Conservation (phyloP, 1,284 basidiomycete genomes). For the Moesziomyces parantarcticus region DNA sequence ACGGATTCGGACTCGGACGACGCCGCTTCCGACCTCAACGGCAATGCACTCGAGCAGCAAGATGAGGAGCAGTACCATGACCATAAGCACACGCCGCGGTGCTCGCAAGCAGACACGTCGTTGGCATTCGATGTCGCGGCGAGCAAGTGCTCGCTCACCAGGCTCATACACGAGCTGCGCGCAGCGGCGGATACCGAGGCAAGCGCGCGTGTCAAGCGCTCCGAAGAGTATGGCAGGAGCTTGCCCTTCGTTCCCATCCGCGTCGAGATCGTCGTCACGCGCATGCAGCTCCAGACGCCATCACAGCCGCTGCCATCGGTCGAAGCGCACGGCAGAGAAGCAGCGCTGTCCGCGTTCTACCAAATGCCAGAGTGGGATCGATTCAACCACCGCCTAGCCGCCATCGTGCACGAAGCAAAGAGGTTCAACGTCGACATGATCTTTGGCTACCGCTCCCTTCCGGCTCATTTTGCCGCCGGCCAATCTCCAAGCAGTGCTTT, state of each 20-base stretch:
- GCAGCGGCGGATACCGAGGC: slow-evolving; percentile 34
- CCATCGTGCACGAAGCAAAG: slow-evolving; percentile 27
- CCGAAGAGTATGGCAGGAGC: slow-evolving; percentile 16
- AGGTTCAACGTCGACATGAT: slow-evolving; percentile 27
- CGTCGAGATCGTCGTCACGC: slow-evolving; percentile 47
- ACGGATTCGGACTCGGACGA: slow-evolving; percentile 26
- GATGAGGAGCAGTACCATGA: no score
- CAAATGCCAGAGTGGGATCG: slow-evolving; percentile 43
- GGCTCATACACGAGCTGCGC: slow-evolving; percentile 35
- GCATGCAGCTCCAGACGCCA: slow-evolving; percentile 34
- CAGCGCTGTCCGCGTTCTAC: slow-evolving; percentile 28
- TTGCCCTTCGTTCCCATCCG: slow-evolving; percentile 20
- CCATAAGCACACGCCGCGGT: slow-evolving; percentile 14
- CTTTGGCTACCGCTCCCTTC: slow-evolving; percentile 25
- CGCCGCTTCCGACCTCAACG: no score
- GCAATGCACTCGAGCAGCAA: no score
- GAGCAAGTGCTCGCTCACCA: slow-evolving; percentile 42
- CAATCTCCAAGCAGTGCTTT: slow-evolving; percentile 12
- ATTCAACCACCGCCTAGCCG: slow-evolving; percentile 36
- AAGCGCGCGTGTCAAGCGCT: slow-evolving; percentile 23
- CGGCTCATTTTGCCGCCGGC: not conserved
- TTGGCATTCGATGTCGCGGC: slow-evolving; percentile 44
- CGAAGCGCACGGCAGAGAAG: not conserved
- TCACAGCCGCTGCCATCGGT: slow-evolving; percentile 13
- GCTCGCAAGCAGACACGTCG: slow-evolving; percentile 4